A percentile compares a stretch with the other conserved stretches of the same genome.
These are phyloP conservation scores for Teratosphaeria epicoccoides DNA, from an alignment of 2,329 filamentous ascomycete genomes.

Conservation along the genomic window DNA sequence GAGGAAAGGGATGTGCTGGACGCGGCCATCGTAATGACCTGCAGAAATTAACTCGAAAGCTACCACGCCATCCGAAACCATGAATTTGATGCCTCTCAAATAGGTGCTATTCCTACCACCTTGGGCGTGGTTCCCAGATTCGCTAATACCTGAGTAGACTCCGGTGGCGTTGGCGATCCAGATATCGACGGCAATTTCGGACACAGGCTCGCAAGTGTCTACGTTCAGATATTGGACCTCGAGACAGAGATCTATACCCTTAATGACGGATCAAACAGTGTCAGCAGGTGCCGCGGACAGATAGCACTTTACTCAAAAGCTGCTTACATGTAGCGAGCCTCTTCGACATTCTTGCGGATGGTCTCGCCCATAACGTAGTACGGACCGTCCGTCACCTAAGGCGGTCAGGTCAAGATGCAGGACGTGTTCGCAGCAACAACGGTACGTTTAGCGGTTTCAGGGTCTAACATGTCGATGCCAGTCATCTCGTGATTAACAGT, in stretches of 20 bases:
- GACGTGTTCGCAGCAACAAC: conserved; percentile 17
- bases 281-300: not conserved
- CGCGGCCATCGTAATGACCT: conserved; percentile 34
- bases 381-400: conserved; percentile 22
- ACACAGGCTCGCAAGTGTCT: conserved; percentile 32
- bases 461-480: conserved; percentile 4
- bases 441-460: not conserved
- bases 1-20: conserved; percentile 33
- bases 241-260: conserved; percentile 31
- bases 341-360: conserved; percentile 32
- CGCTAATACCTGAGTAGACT: conserved; percentile 32
- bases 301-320: not conserved
- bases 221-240: conserved; percentile 38
- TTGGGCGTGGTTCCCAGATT: conserved; percentile 21
- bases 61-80: conserved; percentile 32
- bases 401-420: conserved; percentile 20
- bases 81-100: conserved; percentile 31
- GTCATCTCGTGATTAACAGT: conserved; percentile 1
- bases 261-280: conserved; percentile 12
- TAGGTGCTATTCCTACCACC: conserved; percentile 14
- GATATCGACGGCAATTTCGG: conserved; percentile 34
- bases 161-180: conserved; percentile 34
- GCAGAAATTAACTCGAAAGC: conserved; percentile 36
- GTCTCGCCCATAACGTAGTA: conserved; percentile 29
- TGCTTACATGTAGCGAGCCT: conserved; percentile 17